phyloP scores from a whole-genome alignment of 2,329 filamentous ascomycete species.

The Claviceps cyperi region DNA sequence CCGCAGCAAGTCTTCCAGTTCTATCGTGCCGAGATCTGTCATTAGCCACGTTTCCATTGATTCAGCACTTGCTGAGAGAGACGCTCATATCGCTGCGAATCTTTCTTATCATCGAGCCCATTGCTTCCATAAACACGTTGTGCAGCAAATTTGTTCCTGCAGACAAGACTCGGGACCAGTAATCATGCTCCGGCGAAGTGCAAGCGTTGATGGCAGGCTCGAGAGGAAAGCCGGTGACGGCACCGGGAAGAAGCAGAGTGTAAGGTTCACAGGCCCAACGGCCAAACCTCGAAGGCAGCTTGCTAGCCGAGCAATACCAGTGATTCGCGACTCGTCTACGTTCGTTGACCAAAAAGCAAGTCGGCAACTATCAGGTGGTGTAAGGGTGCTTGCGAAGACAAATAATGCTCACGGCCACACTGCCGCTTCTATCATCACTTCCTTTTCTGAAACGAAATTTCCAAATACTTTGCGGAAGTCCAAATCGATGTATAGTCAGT shows the following conservation, averaged over 20 bases:
- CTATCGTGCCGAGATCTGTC: slow-evolving; percentile 25
- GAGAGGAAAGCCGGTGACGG: slow-evolving; percentile 8
- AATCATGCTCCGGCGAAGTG: slow-evolving; percentile 9
- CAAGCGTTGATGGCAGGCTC: slow-evolving; percentile 10
- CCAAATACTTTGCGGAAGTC: slow-evolving; percentile 38
- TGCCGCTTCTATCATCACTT: background rate
- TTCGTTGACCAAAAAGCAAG: background rate
- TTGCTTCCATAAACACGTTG: slow-evolving; percentile 18
- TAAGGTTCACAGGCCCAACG: slow-evolving; percentile 34
- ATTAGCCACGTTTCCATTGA: slow-evolving; percentile 32
- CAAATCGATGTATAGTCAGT: slow-evolving; percentile 35
- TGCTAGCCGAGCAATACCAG: slow-evolving; percentile 14
- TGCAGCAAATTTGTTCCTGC: background rate
- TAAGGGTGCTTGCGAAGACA: background rate
- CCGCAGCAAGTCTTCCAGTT: slow-evolving; percentile 40
- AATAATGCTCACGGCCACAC: background rate
- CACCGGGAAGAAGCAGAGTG: slow-evolving; percentile 30
- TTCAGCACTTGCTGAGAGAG: slow-evolving; percentile 34
- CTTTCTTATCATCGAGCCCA: slow-evolving; percentile 43
- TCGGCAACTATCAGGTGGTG: background rate
- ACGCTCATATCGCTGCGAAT: slow-evolving; percentile 48
- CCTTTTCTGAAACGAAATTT: slow-evolving; percentile 26
- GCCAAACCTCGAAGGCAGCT: slow-evolving; percentile 15
- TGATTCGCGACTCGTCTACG: background rate
- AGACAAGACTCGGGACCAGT: slow-evolving; percentile 11